A percentile compares a stretch with the other conserved stretches of the same genome.
phyloP scores from a whole-genome alignment of 768 basidiomycete species.

The Gloeostereum incarnatum region DNA sequence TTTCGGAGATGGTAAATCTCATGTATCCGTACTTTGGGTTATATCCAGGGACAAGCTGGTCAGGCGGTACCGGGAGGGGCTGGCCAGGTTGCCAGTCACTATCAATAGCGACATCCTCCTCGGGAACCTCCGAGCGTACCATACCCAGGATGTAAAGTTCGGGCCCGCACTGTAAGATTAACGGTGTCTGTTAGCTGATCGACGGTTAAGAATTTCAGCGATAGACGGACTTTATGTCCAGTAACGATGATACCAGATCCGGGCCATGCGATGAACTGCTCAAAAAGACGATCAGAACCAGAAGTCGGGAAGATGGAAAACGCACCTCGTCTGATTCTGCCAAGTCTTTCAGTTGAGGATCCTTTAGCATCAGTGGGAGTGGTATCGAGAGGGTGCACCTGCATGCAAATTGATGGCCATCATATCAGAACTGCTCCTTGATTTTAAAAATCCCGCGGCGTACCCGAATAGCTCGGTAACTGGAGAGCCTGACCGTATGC shows the following conservation, averaged over 20 bases:
- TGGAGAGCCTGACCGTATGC: neutral
- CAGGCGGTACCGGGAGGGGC: neutral
- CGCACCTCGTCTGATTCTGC: neutral
- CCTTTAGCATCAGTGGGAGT: neutral
- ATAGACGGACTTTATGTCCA: conserved; percentile 3
- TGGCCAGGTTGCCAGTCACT: neutral
- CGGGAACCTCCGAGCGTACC: neutral
- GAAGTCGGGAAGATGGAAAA: neutral
- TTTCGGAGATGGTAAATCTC: neutral
- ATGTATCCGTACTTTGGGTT: conserved; percentile 1
- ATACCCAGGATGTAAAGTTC: conserved; percentile 5
- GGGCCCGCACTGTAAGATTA: conserved; percentile 2
- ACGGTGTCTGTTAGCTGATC: neutral
- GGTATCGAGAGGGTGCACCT: conserved; percentile 4
- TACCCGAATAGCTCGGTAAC: neutral
- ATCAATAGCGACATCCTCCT: neutral
- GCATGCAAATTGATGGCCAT: neutral
- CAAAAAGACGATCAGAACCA: neutral
- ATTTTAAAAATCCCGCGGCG: neutral
- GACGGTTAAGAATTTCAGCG: neutral
- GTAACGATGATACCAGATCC: conserved; percentile 1
- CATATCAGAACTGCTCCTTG: neutral
- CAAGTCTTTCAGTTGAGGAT: conserved; percentile 5
- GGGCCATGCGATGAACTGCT: conserved; percentile 4
- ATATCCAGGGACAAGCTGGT: neutral